These are phyloP conservation scores for Stephania cephalantha DNA, from an alignment of 164 flowering plant genomes.

Conservation along the genomic window DNA sequence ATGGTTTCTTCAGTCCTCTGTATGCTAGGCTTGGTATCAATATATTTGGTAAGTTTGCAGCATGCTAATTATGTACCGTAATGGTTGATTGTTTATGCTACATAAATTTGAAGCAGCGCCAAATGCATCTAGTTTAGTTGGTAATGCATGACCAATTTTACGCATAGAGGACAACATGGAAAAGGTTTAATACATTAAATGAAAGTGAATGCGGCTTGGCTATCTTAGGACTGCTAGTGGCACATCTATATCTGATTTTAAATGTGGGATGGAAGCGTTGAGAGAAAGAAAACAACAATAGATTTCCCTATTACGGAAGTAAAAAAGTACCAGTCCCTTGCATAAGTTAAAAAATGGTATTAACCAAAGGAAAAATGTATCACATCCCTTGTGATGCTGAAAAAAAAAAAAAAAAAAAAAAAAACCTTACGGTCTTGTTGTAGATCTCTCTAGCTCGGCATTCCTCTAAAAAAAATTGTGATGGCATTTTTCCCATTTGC, in stretches of 20 bases:
- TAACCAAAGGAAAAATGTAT: not conserved
- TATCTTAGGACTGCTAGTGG: not conserved
- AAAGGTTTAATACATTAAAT: not conserved
- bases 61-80: not conserved
- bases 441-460: too few species aligned
- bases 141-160: not conserved
- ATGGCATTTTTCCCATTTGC: too few species aligned
- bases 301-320: too few species aligned
- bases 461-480: too few species aligned
- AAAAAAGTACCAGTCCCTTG: too few species aligned
- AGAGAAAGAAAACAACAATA: not conserved
- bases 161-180: not conserved
- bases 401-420: too few species aligned
- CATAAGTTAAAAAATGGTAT: not conserved
- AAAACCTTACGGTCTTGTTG: too few species aligned
- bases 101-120: not conserved
- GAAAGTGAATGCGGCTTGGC: not conserved
- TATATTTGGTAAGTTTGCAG: conserved; percentile 54
- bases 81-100: not conserved
- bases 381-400: not conserved
- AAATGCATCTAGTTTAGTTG: not conserved
- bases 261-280: not conserved
- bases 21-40: conserved; percentile 69
- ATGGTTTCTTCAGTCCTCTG: conserved; percentile 86
- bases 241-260: not conserved